Evolutionary conservation across 2,329 filamentous ascomycete genomes (phyloP), one percentile per base, ranked within the genome.

Genomic region (Phyllosticta ampelicida): DNA sequence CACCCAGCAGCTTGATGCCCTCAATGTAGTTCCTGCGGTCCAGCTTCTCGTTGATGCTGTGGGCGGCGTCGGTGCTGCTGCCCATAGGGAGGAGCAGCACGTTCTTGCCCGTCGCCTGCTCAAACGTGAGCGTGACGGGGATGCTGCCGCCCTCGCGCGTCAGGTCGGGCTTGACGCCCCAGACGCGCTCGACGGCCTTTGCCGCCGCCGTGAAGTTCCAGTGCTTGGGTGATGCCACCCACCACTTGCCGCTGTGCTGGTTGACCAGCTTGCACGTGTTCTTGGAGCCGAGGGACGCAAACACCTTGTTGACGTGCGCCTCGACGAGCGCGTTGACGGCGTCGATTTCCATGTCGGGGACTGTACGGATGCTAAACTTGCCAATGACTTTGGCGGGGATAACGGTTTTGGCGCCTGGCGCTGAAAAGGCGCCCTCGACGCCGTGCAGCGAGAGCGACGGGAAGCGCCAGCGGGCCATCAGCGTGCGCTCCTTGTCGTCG

Each of bases 11-110:
- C 83, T 99, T 99, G 67, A 89, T 96, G 53, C 94, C 94, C 78
- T 99, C 90, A 68, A 99, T 95, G 73, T 99, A 99, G 77, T 99
- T 99, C 70, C 83, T 84, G 81, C 88, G 90, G 74, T 99, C 94
- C 60, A 99, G 80, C 81, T 96, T 96, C 83, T 97, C 94, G 73
- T 99, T 99, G 75, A 96, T 95, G 30, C 90, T 96, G 77, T 99
- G 94, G 8, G 94, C 94, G 49, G 89, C 91, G 72, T 97, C 94
- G 1, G 92, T 99, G 50, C 89, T 95, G 78, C 89, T 95, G 51
- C 94, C 94, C 94, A 99, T 97, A 29, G 94, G 94, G 65, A 99
- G 76, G 64, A 99, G 78, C 59, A 99, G 78, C 49, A 97, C 92
- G 69, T 97, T 99, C 86, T 99, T 99, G 69, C 91, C 90, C 6